A percentile compares a stretch with the other conserved stretches of the same genome.
Conservation (phyloP, 805 yeast species). For the Metschnikowia reukaufii region DNA sequence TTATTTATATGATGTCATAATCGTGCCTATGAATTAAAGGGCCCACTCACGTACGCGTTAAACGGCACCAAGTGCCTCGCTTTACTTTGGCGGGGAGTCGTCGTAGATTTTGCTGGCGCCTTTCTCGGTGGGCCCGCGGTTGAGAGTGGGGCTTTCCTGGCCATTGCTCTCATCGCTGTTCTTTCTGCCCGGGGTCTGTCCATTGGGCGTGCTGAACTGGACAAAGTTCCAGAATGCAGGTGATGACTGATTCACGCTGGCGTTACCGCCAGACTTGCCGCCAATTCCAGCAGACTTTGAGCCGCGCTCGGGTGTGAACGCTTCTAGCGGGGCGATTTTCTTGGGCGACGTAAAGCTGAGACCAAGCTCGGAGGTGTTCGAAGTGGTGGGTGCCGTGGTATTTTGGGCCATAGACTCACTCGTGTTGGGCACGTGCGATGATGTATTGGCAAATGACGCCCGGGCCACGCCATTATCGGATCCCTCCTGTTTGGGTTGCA, state of each 20-base stretch:
- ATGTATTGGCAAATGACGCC: slow-evolving; percentile 15
- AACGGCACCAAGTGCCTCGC: background rate
- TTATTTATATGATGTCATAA: background rate
- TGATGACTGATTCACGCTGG: slow-evolving; percentile 56
- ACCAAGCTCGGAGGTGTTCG: slow-evolving; percentile 34
- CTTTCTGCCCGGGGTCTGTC: slow-evolving; percentile 43
- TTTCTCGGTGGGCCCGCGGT: slow-evolving; percentile 20
- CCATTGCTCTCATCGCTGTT: slow-evolving; percentile 39
- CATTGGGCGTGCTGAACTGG: slow-evolving; percentile 59
- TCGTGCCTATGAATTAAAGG: background rate
- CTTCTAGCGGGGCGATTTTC: slow-evolving; percentile 42
- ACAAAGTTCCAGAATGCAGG: slow-evolving; percentile 95
- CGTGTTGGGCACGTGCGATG: slow-evolving; percentile 15
- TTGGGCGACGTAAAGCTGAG: slow-evolving; percentile 44
- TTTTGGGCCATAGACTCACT: slow-evolving; percentile 19
- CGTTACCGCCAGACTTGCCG: slow-evolving; percentile 23
- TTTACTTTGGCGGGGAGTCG: slow-evolving; percentile 14
- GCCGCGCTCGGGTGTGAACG: slow-evolving; percentile 47
- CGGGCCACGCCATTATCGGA: slow-evolving; percentile 5
- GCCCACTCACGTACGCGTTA: background rate
- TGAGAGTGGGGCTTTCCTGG: slow-evolving; percentile 42
- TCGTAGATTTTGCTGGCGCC: slow-evolving; percentile 5
- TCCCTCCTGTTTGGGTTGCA: slow-evolving; percentile 3
- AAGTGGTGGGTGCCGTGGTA: slow-evolving; percentile 27
- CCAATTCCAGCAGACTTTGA: slow-evolving; percentile 26